Evolutionary conservation across 208 protist species (phyloP).

Genomic region (Kentomonas sorsogonicus): DNA sequence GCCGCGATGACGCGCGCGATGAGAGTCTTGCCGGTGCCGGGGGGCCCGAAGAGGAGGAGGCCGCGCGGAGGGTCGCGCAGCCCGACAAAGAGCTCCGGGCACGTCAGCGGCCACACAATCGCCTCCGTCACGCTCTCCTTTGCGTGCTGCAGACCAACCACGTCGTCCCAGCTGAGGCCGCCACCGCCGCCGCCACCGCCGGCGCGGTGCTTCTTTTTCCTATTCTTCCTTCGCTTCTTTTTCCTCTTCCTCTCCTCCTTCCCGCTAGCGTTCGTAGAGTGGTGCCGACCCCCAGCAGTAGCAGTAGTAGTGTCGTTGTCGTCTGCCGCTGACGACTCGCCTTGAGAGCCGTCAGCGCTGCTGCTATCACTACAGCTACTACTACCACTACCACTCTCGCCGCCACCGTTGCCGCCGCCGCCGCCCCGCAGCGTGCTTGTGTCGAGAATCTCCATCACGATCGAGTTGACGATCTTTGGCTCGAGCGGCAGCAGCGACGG

Average conservation of each 20-base stretch:
- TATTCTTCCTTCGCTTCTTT: too few relatives aligned
- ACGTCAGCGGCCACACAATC: slow-evolving; percentile 73
- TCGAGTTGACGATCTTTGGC: slow-evolving; percentile 62
- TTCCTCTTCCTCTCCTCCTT: too few relatives aligned
- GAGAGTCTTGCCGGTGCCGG: slow-evolving; percentile 91
- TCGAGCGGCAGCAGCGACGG: slow-evolving; percentile 54
- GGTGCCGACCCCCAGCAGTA: too few relatives aligned
- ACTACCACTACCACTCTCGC: slow-evolving; percentile 33
- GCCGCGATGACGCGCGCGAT: slow-evolving; percentile 89
- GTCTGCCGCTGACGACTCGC: too few relatives aligned
- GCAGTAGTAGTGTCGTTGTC: too few relatives aligned
- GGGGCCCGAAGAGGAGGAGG: slow-evolving; percentile 86
- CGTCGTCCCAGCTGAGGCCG: slow-evolving; percentile 81
- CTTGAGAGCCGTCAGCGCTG: slow-evolving; percentile 18
- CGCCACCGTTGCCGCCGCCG: too few relatives aligned
- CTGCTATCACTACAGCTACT: neutral
- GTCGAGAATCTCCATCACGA: slow-evolving; percentile 75
- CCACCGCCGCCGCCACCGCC: too few relatives aligned
- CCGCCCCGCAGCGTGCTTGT: too few relatives aligned
- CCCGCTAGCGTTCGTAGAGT: too few relatives aligned
- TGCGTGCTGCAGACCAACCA: slow-evolving; percentile 72
- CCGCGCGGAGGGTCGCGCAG: slow-evolving; percentile 82
- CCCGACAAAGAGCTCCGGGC: slow-evolving; percentile 72
- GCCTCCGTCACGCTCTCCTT: slow-evolving; percentile 77
- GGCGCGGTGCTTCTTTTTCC: too few relatives aligned